These are phyloP conservation scores for Grosmannia serpens DNA, from an alignment of 2,329 filamentous ascomycete species.

Conservation along the genomic window DNA sequence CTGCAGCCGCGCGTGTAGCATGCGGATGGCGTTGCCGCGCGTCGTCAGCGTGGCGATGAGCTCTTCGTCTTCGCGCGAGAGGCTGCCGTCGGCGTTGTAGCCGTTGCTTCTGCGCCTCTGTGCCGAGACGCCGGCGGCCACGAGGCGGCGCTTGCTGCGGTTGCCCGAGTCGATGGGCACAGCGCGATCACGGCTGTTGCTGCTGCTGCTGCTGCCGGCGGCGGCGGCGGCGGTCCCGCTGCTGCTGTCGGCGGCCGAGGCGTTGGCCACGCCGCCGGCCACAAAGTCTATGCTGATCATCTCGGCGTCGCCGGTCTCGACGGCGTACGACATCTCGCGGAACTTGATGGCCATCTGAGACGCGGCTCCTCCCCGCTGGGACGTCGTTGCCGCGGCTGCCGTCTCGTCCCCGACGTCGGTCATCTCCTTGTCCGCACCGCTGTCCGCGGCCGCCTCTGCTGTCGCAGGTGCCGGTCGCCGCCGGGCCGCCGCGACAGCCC, in stretches of 20 bases:
- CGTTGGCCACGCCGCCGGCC: conserved; percentile 72
- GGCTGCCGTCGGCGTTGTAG: conserved; percentile 3
- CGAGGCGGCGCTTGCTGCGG: conserved; percentile 30
- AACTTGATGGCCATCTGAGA: conserved; percentile 56
- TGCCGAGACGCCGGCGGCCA: conserved; percentile 13
- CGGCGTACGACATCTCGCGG: conserved; percentile 69
- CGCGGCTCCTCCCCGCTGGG: conserved; percentile 27
- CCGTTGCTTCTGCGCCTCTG: conserved; percentile 5
- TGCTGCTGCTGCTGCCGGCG: conserved; percentile 19
- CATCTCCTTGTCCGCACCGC: conserved; percentile 55
- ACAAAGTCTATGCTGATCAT: conserved; percentile 97
- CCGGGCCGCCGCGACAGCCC: not conserved
- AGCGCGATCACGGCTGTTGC: conserved; percentile 10
- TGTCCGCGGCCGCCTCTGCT: not conserved
- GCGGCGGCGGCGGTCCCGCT: conserved; percentile 29
- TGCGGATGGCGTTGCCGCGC: conserved; percentile 87
- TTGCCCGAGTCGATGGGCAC: conserved; percentile 11
- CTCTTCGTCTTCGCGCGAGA: conserved; percentile 50
- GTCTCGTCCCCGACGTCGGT: conserved; percentile 36
- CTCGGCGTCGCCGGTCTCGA: conserved; percentile 91
- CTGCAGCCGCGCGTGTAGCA: conserved; percentile 68
- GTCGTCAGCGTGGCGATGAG: conserved; percentile 60
- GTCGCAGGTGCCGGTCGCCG: not conserved
- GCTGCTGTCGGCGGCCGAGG: conserved; percentile 39
- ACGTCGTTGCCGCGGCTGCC: not conserved